Evolutionary conservation across 805 yeast species (phyloP).

Genomic region (Clavispora phyllophila): DNA sequence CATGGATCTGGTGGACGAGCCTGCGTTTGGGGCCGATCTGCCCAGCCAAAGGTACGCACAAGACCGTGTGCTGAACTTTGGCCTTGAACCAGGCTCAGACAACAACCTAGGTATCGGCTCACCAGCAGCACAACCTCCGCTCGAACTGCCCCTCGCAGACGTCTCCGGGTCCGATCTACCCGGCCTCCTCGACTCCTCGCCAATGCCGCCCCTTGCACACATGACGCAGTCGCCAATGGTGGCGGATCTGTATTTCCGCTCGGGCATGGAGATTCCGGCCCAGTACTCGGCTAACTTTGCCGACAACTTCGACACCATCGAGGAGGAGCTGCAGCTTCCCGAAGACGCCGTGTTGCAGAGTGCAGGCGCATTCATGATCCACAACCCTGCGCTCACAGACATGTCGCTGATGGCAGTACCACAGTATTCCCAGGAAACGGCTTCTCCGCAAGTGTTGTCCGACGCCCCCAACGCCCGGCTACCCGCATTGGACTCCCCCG

Average conservation of each 20-base stretch:
- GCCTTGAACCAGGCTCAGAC: not conserved
- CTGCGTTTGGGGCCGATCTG: not conserved
- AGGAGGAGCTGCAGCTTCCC: not conserved
- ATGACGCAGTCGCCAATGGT: constrained; percentile 11
- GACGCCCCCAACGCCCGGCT: not conserved
- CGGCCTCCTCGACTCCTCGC: not conserved
- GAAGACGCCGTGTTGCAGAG: constrained; percentile 1
- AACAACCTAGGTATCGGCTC: not conserved
- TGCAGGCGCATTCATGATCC: not conserved
- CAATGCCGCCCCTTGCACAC: not conserved
- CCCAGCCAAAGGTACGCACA: not conserved
- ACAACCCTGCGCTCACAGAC: not conserved
- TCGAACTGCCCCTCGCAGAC: not conserved
- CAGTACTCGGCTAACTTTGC: constrained; percentile 1
- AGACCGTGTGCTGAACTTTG: not conserved
- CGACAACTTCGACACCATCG: constrained; percentile 2
- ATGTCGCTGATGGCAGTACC: not conserved
- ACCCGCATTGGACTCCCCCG: not conserved
- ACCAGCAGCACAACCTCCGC: no score
- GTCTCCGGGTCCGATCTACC: not conserved
- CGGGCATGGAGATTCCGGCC: constrained; percentile 4
- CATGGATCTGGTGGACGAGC: not conserved
- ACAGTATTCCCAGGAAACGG: not conserved
- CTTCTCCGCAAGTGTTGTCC: not conserved
- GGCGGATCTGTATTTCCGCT: constrained; percentile 12